Conservation (phyloP, 2,329 filamentous ascomycete genomes). For the Fusarium xylarioides region DNA sequence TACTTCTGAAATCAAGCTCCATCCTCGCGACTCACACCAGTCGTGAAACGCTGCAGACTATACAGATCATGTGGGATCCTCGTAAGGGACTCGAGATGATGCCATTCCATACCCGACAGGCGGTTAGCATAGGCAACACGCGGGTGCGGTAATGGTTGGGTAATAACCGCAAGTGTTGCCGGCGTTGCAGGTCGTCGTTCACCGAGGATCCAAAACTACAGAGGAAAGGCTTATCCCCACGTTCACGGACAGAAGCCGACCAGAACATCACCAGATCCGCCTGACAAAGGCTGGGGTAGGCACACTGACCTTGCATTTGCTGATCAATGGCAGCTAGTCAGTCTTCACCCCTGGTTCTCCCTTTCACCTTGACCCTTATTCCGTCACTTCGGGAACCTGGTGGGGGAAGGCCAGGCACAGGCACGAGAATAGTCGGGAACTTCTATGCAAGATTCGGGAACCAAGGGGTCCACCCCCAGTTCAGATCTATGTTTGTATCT, state of each 20-base stretch:
- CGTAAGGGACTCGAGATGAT: conserved; percentile 22
- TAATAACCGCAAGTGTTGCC: conserved; percentile 24
- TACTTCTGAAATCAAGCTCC: background rate
- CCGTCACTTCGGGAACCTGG: conserved; percentile 8
- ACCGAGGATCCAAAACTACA: conserved; percentile 1
- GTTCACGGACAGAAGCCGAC: conserved; percentile 23
- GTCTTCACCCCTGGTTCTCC: background rate
- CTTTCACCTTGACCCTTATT: conserved; percentile 21
- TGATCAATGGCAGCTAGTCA: conserved; percentile 15
- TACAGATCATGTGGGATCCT: conserved; percentile 35
- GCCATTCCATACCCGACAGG: conserved; percentile 14
- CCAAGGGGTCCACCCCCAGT: conserved; percentile 28
- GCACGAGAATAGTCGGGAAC: conserved; percentile 25
- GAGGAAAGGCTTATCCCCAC: conserved; percentile 1
- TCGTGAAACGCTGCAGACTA: conserved; percentile 32
- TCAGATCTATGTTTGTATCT: conserved; percentile 29
- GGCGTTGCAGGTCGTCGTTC: conserved; percentile 14
- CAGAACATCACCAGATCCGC: conserved; percentile 22
- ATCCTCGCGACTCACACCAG: conserved; percentile 18
- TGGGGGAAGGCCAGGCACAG: conserved; percentile 18
- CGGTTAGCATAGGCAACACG: conserved; percentile 42
- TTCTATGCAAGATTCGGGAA: conserved; percentile 35
- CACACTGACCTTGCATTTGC: conserved; percentile 16
- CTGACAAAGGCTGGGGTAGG: conserved; percentile 6
- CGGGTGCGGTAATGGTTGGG: conserved; percentile 36